Percentiles rank a stretch among this genome's conserved stretches.
These are phyloP conservation scores for Penicillium macrosclerotiorum DNA, from an alignment of 495 filamentous ascomycete species.

Conservation along the genomic window DNA sequence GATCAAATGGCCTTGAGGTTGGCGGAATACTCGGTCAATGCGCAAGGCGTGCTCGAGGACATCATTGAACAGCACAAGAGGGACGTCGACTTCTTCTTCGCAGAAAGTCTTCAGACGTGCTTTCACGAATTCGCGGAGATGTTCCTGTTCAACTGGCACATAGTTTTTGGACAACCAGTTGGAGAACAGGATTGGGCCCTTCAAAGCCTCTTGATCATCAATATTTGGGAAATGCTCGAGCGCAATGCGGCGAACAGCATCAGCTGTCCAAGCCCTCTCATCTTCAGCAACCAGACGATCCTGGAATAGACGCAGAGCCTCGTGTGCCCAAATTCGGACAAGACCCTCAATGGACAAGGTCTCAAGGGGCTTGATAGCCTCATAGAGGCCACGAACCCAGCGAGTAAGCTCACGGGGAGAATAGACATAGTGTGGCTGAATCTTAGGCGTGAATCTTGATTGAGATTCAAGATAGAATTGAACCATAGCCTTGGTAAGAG, in stretches of 20 bases:
- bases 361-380: slow-evolving; percentile 91
- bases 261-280: slow-evolving; percentile 91
- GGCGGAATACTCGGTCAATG: slow-evolving; percentile 97
- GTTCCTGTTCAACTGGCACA: slow-evolving; percentile 90
- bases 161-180: slow-evolving; percentile 99
- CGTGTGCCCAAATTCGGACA: slow-evolving; percentile 96
- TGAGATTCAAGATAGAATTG: slow-evolving; percentile 95
- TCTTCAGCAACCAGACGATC: slow-evolving; percentile 93
- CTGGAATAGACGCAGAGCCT: slow-evolving; percentile 93
- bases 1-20: slow-evolving; percentile 97
- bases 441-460: slow-evolving; percentile 86
- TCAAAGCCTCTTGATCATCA: slow-evolving; percentile 82
- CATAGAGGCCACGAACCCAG: slow-evolving; percentile 96
- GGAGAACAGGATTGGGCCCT: slow-evolving; percentile 92
- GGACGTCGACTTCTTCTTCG: slow-evolving; percentile 98
- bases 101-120: slow-evolving; percentile 97
- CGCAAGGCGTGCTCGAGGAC: slow-evolving; percentile 96
- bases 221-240: slow-evolving; percentile 91
- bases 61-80: slow-evolving; percentile 96
- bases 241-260: slow-evolving; percentile 78
- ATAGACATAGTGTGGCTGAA: slow-evolving; percentile 98
- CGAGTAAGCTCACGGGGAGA: slow-evolving; percentile 95
- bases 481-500: slow-evolving; percentile 97
- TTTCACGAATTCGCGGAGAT: slow-evolving; percentile 94
- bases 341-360: slow-evolving; percentile 84